Evolutionary conservation across 345 rosid species (phyloP).

Genomic region (Cardamine occulta): DNA sequence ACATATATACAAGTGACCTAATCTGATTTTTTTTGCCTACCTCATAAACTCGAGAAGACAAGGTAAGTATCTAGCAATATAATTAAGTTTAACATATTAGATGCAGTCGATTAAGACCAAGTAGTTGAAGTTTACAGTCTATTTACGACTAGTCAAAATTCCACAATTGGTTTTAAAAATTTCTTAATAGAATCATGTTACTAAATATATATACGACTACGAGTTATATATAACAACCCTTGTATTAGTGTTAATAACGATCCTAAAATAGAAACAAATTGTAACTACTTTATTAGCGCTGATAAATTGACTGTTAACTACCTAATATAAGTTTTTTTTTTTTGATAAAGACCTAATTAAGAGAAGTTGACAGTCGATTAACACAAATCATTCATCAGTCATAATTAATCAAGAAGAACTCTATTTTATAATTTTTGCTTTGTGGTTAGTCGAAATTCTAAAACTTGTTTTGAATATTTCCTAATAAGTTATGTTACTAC

Average conservation of each 20-base stretch:
- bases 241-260: neutral
- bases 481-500: slow-evolving; percentile 3
- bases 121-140: neutral
- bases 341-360: neutral
- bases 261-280: neutral
- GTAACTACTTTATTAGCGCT: neutral
- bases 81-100: neutral
- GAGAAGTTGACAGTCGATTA: slow-evolving; percentile 11
- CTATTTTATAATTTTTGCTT: neutral
- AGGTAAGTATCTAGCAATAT: neutral
- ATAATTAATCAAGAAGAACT: neutral
- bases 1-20: neutral
- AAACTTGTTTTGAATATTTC: slow-evolving; percentile 1
- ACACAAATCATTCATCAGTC: neutral
- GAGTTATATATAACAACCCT: neutral
- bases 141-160: neutral
- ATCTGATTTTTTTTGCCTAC: slow-evolving; percentile 2
- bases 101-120: neutral
- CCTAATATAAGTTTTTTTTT: neutral
- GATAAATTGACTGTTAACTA: neutral
- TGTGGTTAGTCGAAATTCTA: neutral
- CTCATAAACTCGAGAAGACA: slow-evolving; percentile 13
- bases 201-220: no score
- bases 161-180: neutral
- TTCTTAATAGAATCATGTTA: neutral